Evolutionary conservation across 2,329 filamentous ascomycete genomes (phyloP), one percentile per base, ranked within the genome.

Genomic region (Apiospora rasikravindrae): DNA sequence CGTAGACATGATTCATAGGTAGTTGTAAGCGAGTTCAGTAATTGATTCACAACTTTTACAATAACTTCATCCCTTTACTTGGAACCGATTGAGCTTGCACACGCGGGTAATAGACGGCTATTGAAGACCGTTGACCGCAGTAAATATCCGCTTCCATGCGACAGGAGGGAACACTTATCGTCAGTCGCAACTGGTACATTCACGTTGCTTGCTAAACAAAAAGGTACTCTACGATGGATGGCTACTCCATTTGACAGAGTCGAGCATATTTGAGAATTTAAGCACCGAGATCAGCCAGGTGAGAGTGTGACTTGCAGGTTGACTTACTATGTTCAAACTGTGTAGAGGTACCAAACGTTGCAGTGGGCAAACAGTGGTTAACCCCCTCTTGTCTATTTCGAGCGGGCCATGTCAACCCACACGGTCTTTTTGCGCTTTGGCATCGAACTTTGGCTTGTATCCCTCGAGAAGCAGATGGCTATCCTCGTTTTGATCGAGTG

Each of bases 391-490:
- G 22, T n/a, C 73, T 40, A 76, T 73, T 61, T 74, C 70, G 33
- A 64, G 57, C 57, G 57, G 10, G 57, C 33, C 57, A 40, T 64
- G 33, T 64, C 29, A 64, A 14, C 22, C 33, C 57, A 64, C 33
- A n/a, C 22, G 57, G 57, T 64, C 57, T 24, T 64, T 64, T 64
- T 77, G 72, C 26, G 75, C 71, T 71, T 76, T 76, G 16, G 76
- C 75, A 47, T 80, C 79, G 69, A 82, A 81, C 73, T 81, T 86
- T 44, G 82, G 82, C 75, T 81, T 86, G 78, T 89, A 84, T n/a
- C 88, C 88, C 67, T 90, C 88, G 0, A 89, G 78, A 11, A 84
- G 74, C 66, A 87, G 74, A 77, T 88, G 85, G 24, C 81, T 80
- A 19, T 86, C 83, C 1, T 79, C 81, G 61, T 75, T 75, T 19